Conservation (phyloP, 805 yeast genomes). For the Yarrowia deformans region DNA sequence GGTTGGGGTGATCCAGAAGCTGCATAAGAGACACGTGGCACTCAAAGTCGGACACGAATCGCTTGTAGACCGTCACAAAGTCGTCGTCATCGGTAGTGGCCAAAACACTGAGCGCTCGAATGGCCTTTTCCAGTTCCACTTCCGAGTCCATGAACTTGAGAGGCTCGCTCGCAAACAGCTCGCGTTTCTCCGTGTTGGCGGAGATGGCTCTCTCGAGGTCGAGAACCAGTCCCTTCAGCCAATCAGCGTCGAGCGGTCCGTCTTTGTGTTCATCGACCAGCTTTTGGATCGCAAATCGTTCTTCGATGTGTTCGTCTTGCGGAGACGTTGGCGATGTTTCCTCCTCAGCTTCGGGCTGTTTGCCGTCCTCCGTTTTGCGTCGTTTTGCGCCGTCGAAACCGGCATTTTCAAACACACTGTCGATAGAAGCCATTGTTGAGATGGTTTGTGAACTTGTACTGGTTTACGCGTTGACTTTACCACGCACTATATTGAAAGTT, state of each 20-base stretch:
- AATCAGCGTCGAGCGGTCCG: neutral
- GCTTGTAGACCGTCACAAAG: neutral
- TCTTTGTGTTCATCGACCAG: neutral
- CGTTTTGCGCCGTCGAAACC: constrained; percentile 10
- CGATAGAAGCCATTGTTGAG: constrained; percentile 18
- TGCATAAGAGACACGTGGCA: constrained; percentile 12
- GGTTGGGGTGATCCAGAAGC: constrained; percentile 30
- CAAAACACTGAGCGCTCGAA: constrained; percentile 41
- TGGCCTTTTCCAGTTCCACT: constrained; percentile 42
- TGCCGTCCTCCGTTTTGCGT: neutral
- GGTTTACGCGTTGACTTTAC: neutral
- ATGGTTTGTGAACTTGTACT: neutral
- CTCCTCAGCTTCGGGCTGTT: neutral
- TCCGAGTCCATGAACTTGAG: constrained; percentile 46
- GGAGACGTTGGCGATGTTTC: neutral
- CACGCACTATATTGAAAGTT: neutral
- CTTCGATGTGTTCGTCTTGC: neutral
- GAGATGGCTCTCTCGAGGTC: constrained; percentile 48
- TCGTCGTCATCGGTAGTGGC: constrained; percentile 9
- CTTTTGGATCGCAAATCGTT: constrained; percentile 6
- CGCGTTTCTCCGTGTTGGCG: constrained; percentile 42
- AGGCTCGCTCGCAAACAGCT: constrained; percentile 43
- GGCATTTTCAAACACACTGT: constrained; percentile 22
- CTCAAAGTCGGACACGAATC: constrained; percentile 13
- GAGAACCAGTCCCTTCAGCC: constrained; percentile 39